Conservation (phyloP, 139 green algal genomes). For the Tetratostichococcus sp. region DNA sequence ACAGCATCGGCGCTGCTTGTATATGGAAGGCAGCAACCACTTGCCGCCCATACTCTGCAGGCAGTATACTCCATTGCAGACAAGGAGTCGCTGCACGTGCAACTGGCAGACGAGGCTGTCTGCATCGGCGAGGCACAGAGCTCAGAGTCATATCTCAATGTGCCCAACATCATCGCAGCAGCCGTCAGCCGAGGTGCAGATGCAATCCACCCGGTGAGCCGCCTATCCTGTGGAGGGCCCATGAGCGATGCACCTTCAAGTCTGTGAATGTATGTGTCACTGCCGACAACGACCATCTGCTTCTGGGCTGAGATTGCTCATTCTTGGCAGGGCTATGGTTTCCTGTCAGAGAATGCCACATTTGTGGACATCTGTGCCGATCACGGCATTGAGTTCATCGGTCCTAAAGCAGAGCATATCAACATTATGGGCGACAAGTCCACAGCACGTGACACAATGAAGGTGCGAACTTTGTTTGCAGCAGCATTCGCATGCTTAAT, state of each 20-base stretch:
- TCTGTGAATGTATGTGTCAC: too few relatives aligned
- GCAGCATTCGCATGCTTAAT: too few relatives aligned
- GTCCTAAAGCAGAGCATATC: conserved; percentile 85
- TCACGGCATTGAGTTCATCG: conserved; percentile 96
- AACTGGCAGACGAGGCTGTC: conserved; percentile 91
- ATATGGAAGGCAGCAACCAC: too few relatives aligned
- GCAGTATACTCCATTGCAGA: conserved; percentile 89
- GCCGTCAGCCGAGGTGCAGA: conserved; percentile 79
- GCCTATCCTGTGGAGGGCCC: too few relatives aligned
- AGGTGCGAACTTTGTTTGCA: conserved; percentile 35
- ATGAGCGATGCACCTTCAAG: too few relatives aligned
- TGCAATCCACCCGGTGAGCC: conserved; percentile 85
- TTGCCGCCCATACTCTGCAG: too few relatives aligned
- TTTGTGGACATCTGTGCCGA: conserved; percentile 97
- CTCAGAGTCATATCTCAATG: conserved; percentile 88
- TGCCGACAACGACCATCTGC: too few relatives aligned
- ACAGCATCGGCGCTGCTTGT: too few relatives aligned
- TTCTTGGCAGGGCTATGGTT: conserved; percentile 96
- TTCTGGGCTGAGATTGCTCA: too few relatives aligned
- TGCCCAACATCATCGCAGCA: conserved; percentile 90
- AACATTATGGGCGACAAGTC: conserved; percentile 94
- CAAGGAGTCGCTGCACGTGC: conserved; percentile 80
- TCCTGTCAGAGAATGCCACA: conserved; percentile 90
- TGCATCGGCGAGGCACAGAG: conserved; percentile 86
- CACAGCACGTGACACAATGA: conserved; percentile 93